Evolutionary conservation across 1,284 basidiomycete genomes (phyloP).

Genomic region (Cryptococcus sp.): DNA sequence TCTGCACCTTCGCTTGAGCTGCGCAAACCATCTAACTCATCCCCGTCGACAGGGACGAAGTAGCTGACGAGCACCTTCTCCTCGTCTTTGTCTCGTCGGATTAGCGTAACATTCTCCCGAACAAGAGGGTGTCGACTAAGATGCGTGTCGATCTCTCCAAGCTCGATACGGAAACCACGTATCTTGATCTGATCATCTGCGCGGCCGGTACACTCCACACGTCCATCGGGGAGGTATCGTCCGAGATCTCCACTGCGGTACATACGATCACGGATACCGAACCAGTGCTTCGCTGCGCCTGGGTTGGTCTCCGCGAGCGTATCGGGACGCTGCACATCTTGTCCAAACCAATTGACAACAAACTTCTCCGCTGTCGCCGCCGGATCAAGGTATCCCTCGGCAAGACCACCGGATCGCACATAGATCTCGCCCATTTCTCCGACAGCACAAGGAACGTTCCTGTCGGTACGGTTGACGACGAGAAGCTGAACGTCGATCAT

Average conservation of each 20-base stretch:
- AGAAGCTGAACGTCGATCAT: constrained; percentile 98
- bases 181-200: constrained; percentile 99
- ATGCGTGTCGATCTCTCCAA: constrained; percentile 98
- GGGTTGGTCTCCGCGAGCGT: constrained; percentile 66
- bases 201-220: constrained; percentile 94
- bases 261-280: constrained; percentile 97
- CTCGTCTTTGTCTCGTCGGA: constrained; percentile 97
- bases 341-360: constrained; percentile 86
- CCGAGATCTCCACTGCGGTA: constrained; percentile 97
- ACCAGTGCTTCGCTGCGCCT: constrained; percentile 76
- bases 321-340: constrained; percentile 63
- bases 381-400: constrained; percentile 90
- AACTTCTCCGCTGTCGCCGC: constrained; percentile 88
- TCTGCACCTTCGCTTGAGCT: constrained; percentile 64
- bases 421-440: constrained; percentile 99
- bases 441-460: constrained; percentile 83
- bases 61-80: constrained; percentile 99
- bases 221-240: constrained; percentile 88
- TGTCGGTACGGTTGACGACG: constrained; percentile 92
- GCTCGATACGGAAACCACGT: constrained; percentile 97
- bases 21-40: constrained; percentile 69
- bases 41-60: constrained; percentile 83
- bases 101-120: constrained; percentile 94
- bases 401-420: constrained; percentile 91
- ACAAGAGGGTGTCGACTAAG: constrained; percentile 91